These are phyloP conservation scores for Nadsonia commutata DNA, from an alignment of 1,139 yeast genomes.

Conservation along the genomic window DNA sequence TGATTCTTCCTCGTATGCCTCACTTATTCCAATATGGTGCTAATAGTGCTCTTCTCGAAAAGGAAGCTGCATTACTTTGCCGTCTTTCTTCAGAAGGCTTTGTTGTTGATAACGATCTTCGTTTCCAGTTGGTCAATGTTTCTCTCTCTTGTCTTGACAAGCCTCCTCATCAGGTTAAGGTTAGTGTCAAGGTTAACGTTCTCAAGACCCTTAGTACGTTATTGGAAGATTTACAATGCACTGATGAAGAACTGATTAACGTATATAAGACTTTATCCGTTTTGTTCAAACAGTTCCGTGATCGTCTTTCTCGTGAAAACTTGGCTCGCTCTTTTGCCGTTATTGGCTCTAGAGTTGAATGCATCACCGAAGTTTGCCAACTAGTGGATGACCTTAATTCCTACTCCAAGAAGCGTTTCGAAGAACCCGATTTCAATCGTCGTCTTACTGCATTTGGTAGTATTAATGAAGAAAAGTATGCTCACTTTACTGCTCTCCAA, in stretches of 20 bases:
- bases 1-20: slow-evolving; percentile 17
- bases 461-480: slow-evolving; percentile 43
- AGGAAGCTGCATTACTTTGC: slow-evolving; percentile 36
- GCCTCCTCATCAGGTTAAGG: slow-evolving; percentile 40
- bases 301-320: slow-evolving; percentile 44
- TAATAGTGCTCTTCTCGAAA: slow-evolving; percentile 28
- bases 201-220: slow-evolving; percentile 43
- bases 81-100: slow-evolving; percentile 48
- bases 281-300: slow-evolving; percentile 43
- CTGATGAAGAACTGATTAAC: slow-evolving; percentile 37
- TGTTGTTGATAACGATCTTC: slow-evolving; percentile 43
- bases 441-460: slow-evolving; percentile 53
- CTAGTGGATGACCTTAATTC: slow-evolving; percentile 56
- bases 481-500: slow-evolving; percentile 34
- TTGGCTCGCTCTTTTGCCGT: slow-evolving; percentile 45
- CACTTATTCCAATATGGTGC: slow-evolving; percentile 14
- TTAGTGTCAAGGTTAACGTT: slow-evolving; percentile 42
- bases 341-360: slow-evolving; percentile 40
- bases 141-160: slow-evolving; percentile 50
- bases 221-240: slow-evolving; percentile 38
- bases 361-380: slow-evolving; percentile 32
- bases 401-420: slow-evolving; percentile 44
- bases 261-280: slow-evolving; percentile 44
- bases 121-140: slow-evolving; percentile 40
- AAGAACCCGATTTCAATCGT: slow-evolving; percentile 66